A percentile compares a stretch with the other conserved stretches of the same genome.
phyloP scores from a whole-genome alignment of 1,284 basidiomycete genomes.

The Trametes sp. region DNA sequence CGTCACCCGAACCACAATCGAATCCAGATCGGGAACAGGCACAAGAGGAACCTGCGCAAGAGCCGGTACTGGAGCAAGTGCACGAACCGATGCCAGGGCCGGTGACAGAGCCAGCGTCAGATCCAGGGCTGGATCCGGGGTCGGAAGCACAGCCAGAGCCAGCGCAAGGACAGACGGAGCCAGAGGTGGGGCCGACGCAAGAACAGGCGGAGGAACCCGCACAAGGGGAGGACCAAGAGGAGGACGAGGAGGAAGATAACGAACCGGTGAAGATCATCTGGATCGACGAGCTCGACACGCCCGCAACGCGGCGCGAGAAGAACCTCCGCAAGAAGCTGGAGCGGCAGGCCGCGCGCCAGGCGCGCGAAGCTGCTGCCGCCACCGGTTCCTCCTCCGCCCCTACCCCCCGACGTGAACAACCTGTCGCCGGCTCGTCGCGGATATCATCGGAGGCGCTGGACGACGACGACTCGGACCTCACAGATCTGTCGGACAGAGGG shows the following conservation, averaged over 20 bases:
- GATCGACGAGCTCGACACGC: conserved; percentile 75
- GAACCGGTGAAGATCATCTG: conserved; percentile 46
- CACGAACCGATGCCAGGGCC: neutral
- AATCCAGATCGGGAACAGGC: too few relatives aligned
- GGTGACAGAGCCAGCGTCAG: neutral
- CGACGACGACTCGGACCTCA: conserved; percentile 25
- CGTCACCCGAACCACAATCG: too few relatives aligned
- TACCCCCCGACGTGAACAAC: neutral
- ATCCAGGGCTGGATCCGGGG: neutral
- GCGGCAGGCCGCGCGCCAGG: conserved; percentile 32
- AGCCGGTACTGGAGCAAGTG: neutral
- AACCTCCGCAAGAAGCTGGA: conserved; percentile 55
- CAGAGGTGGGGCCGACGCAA: neutral
- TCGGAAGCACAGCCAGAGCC: neutral
- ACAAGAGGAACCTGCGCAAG: too few relatives aligned
- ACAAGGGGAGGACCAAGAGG: conserved; percentile 14
- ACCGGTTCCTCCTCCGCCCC: neutral
- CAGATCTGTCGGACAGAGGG: conserved; percentile 20
- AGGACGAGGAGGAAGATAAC: conserved; percentile 23
- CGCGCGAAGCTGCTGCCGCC: conserved; percentile 19
- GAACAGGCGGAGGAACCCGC: neutral
- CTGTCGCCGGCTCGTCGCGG: conserved; percentile 15
- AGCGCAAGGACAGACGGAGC: neutral
- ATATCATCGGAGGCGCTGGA: conserved; percentile 12
- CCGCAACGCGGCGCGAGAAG: conserved; percentile 66